Evolutionary conservation across 2,329 filamentous ascomycete genomes (phyloP).

Genomic region (Dothideomycetes sp.): DNA sequence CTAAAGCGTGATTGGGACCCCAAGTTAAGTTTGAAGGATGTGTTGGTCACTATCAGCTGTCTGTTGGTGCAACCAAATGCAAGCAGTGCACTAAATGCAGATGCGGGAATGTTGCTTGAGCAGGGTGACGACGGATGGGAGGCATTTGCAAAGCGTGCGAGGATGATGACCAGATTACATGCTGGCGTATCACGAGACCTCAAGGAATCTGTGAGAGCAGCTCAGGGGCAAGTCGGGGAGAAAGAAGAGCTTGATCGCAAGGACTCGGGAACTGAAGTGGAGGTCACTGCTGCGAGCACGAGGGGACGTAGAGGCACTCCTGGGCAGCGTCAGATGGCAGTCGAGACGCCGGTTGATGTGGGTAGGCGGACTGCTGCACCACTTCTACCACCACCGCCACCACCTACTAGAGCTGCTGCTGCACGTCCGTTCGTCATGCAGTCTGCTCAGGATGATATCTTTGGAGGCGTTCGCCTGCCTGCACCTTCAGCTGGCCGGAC

Average conservation of each 20-base stretch:
- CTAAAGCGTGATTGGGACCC: slow-evolving; percentile 55
- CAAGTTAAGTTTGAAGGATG: slow-evolving; percentile 49
- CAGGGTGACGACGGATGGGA: slow-evolving; percentile 38
- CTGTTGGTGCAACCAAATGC: slow-evolving; percentile 56
- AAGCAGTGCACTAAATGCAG: slow-evolving; percentile 53
- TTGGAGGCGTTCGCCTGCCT: slow-evolving; percentile 11
- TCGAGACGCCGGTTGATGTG: slow-evolving; percentile 18
- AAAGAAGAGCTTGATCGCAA: slow-evolving; percentile 15
- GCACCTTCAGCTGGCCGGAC: neutral
- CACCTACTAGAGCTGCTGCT: slow-evolving; percentile 18
- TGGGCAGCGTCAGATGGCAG: slow-evolving; percentile 10
- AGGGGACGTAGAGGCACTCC: slow-evolving; percentile 14
- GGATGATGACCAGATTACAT: slow-evolving; percentile 54
- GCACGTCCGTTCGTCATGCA: slow-evolving; percentile 16
- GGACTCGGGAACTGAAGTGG: slow-evolving; percentile 5
- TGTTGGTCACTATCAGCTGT: slow-evolving; percentile 52
- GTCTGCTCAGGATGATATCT: slow-evolving; percentile 21
- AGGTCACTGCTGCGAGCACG: neutral
- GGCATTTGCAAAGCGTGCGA: slow-evolving; percentile 47
- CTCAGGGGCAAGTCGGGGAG: slow-evolving; percentile 47
- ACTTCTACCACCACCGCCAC: slow-evolving; percentile 16
- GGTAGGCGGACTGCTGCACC: slow-evolving; percentile 19
- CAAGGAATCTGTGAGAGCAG: slow-evolving; percentile 39
- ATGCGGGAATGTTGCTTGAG: slow-evolving; percentile 49
- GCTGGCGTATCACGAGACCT: slow-evolving; percentile 43